A percentile compares a stretch with the other conserved stretches of the same genome.
Evolutionary conservation across 2,329 filamentous ascomycete genomes (phyloP).

Genomic region (Triangularia verruculosa): DNA sequence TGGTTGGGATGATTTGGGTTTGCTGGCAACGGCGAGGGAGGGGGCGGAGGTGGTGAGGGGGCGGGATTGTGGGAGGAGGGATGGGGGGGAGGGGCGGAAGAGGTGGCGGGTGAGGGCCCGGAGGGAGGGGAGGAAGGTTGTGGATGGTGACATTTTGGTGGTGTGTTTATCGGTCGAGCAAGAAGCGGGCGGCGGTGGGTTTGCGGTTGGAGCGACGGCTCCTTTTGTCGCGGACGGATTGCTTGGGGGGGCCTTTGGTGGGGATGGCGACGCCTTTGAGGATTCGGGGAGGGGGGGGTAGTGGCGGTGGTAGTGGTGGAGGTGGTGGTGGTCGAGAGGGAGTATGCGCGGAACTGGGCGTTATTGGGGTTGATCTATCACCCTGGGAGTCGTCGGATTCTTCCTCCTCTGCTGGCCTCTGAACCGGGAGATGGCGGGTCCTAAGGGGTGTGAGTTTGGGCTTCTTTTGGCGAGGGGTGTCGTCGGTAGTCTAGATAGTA

Average conservation of each 20-base stretch:
- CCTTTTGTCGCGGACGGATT: not conserved
- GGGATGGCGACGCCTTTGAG: not conserved
- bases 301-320: no score
- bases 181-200: not conserved
- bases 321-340: not conserved
- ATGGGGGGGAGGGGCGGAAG: conserved; percentile 11
- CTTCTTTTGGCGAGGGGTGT: not conserved
- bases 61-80: not conserved
- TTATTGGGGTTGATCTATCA: not conserved
- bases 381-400: not conserved
- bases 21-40: conserved; percentile 17
- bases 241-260: not conserved
- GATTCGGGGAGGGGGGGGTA: not conserved
- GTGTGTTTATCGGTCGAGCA: not conserved
- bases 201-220: not conserved
- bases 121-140: conserved; percentile 20
- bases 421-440: not conserved
- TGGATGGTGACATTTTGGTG: conserved; percentile 16
- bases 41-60: conserved; percentile 10
- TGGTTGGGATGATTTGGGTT: conserved; percentile 5
- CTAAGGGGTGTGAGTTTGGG: not conserved
- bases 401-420: not conserved
- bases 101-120: conserved; percentile 16
- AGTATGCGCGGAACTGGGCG: not conserved
- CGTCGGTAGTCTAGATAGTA: not conserved